Base-by-base conservation (phyloP, 2,329 filamentous ascomycete species). In the Penicillium sp. region DNA sequence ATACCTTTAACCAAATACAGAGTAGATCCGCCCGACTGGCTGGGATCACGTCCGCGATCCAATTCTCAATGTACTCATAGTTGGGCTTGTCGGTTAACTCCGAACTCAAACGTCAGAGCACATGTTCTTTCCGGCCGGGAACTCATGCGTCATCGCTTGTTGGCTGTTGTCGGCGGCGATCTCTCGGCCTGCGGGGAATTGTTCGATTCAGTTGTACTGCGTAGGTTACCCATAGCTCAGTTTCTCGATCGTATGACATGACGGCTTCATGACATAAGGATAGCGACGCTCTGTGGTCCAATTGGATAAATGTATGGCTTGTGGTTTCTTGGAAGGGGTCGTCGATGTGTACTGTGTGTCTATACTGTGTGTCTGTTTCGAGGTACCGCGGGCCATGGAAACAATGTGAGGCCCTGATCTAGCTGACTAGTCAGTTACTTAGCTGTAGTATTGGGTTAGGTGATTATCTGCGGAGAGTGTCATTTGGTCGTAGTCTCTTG, bases 91-190 rank as follows among this genome's bases (percentile, higher is more conserved):
- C 33, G 27, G 41, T 35, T 28, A 25, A 37, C 29, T 16, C 44
- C 44, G 42, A 28, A 44, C 33, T 14, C n/a, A 25, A 29, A 36
- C 31, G 41, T 44, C 41, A 22, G n/a, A 11, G 25, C 51, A 58
- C 27, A 52, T 39, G 22, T 50, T 47, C 50, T 60, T 53, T 14
- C 41, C 27, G 18, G 51, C 50, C 1, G 22, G 59, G 47, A 1
- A 60, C 56, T n/a, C 52, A 36, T 27, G 53, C 49, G 30, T 44
- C 27, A 13, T 41, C 33, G 3, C 58, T 58, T 3, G 54, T 61
- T 57, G 3, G 61, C 36, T 8, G 61, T 58, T 4, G 42, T 52
- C n/a, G 64, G 57, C 3, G 59, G 59, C 63, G 43, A 63, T 58
- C 40, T 62, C 56, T 11, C 61, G 49, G 3, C 62, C 59, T 2